Conservation (phyloP, 805 yeast species). For the Lipomyces mesembrius region DNA sequence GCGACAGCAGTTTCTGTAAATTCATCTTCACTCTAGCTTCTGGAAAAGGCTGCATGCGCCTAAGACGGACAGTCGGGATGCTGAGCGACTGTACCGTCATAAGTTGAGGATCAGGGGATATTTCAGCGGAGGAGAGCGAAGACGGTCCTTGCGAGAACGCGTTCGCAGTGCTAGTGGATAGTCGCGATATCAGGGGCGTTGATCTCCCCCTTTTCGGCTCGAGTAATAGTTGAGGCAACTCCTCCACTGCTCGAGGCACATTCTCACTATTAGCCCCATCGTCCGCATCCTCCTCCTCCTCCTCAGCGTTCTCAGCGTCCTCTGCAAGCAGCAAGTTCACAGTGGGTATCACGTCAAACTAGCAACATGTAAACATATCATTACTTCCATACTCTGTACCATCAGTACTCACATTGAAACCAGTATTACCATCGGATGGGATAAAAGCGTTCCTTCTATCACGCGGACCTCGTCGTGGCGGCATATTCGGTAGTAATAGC, state of each 20-base stretch:
- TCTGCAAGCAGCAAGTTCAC: neutral
- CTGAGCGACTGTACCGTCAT: neutral
- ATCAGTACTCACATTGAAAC: neutral
- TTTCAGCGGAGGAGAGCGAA: neutral
- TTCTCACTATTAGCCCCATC: neutral
- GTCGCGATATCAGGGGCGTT: neutral
- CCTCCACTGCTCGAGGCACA: neutral
- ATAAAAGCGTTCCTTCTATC: neutral
- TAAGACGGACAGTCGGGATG: slow-evolving; percentile 1
- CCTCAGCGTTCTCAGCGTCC: neutral
- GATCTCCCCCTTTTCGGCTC: neutral
- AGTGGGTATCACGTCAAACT: neutral
- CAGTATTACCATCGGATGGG: neutral
- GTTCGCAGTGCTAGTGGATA: neutral
- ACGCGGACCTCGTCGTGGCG: neutral
- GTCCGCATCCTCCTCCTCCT: neutral
- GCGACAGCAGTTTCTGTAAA: neutral
- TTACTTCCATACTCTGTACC: neutral
- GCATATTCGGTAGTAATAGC: neutral
- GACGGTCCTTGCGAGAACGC: neutral
- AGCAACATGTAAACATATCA: neutral
- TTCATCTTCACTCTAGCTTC: neutral
- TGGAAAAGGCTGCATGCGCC: neutral
- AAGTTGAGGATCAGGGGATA: neutral
- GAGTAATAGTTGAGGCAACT: neutral